Conservation (phyloP, 257 asterid genomes). For the Nyctanthes arbortristis region DNA sequence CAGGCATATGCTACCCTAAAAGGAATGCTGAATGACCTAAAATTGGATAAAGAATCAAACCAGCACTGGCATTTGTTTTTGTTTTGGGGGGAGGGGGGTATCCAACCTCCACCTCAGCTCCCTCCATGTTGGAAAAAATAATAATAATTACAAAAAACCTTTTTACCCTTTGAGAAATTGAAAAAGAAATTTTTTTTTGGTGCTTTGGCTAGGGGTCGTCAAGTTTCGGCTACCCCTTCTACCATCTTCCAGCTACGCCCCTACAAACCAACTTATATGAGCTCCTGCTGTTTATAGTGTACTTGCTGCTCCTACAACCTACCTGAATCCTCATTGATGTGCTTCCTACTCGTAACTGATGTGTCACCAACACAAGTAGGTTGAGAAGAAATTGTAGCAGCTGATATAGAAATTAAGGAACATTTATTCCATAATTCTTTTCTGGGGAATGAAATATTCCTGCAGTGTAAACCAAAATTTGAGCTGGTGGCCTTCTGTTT, state of each 20-base stretch:
- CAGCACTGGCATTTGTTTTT: no score
- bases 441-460: conserved; percentile 29
- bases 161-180: no score
- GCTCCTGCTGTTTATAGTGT: background rate
- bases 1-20: background rate
- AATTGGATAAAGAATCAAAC: background rate
- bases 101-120: no score
- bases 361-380: background rate
- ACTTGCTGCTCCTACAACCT: no score
- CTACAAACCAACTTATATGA: no score
- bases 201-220: no score
- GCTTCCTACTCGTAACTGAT: background rate
- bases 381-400: background rate
- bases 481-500: conserved; percentile 25
- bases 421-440: conserved; percentile 6
- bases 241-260: no score
- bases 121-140: no score
- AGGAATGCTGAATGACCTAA: background rate
- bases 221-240: no score
- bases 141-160: no score
- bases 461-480: conserved; percentile 9
- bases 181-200: no score
- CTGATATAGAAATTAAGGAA: background rate
- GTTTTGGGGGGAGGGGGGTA: no score
- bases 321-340: background rate